Base-by-base conservation (phyloP, 371 early-diverging fungal species). In the Rhizoclosmatium hyalinum region DNA sequence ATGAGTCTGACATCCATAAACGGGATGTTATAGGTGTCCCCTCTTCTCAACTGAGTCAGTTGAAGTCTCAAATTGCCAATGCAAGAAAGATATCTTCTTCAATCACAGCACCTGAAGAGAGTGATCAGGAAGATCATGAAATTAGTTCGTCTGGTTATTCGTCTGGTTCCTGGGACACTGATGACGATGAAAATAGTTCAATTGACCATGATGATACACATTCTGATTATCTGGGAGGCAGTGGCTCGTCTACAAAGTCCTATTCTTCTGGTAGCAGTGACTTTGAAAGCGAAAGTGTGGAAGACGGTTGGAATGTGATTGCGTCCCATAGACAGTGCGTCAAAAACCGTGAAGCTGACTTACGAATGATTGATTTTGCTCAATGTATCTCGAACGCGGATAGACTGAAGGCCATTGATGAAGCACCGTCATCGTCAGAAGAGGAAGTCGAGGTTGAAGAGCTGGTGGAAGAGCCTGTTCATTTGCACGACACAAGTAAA, bases 321-420 rank as follows among this genome's bases (percentile, higher is more conserved):
- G 69, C 67, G 21, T 46, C 56, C 65, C 78, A 78, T 54, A 57
- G 64, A 39, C 72, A 71, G 47, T 60, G 68, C n/a, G 68, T 76
- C 32, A 65, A 55, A 17, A 55, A 65, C 45, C 71, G 68, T 21
- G 78, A 80, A 53, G 82, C 78, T 8, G 80, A 84, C 76, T 83
- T 98, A 8, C 91, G 93, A 60, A 94, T 96, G 80, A 96, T 98
- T 75, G 98, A 98, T 75, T 98, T 98, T 83, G 96, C 96, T 2
- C 91, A 96, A 74, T 95, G 94, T 66, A 77, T 86, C 10, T 39
- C 82, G 12, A 80, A 80, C 62, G 80, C 81, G 57, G 76, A 79
- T 54, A 43, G 54, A 3, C 42, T 85, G 73, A 73, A 68, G 47
- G 3, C 44, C 3, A 24, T 65, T 6, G 74, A 68, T 6, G 70